phyloP scores from a whole-genome alignment of 2,329 filamentous ascomycete genomes.

The Paecilomyces fulvus region DNA sequence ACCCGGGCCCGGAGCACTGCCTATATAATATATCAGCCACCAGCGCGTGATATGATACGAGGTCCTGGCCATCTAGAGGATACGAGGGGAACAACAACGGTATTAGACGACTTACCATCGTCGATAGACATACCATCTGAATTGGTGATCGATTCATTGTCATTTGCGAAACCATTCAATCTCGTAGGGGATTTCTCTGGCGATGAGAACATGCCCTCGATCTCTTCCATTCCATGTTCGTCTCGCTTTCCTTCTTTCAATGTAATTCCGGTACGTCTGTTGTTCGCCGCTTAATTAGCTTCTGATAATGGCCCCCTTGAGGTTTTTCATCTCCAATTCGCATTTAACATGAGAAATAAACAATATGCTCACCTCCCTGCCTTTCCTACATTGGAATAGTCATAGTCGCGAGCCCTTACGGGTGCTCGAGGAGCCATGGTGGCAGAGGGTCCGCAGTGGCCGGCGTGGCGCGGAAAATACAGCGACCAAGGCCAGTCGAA shows the following conservation, averaged over 20 bases:
- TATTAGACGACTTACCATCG: slow-evolving; percentile 43
- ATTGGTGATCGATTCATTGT: slow-evolving; percentile 40
- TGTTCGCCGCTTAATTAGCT: not conserved
- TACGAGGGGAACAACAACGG: slow-evolving; percentile 1
- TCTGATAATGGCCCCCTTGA: slow-evolving; percentile 10
- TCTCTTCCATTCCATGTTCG: slow-evolving; percentile 82
- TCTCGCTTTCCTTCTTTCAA: slow-evolving; percentile 76
- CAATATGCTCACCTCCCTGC: slow-evolving; percentile 33
- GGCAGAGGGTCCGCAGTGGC: slow-evolving; percentile 10
- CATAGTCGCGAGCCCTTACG: slow-evolving; percentile 36
- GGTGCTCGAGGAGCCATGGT: slow-evolving; percentile 32
- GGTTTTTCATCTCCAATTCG: slow-evolving; percentile 17
- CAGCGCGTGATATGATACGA: not conserved
- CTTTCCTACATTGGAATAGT: slow-evolving; percentile 41
- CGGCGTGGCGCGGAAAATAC: not conserved
- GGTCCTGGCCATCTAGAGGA: not conserved
- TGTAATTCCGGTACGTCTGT: slow-evolving; percentile 81
- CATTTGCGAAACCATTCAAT: slow-evolving; percentile 21
- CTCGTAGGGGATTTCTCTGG: slow-evolving; percentile 54
- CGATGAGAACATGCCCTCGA: slow-evolving; percentile 83
- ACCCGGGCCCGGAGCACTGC: slow-evolving; percentile 32
- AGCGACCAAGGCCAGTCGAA: not conserved
- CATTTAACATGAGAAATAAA: slow-evolving; percentile 1
- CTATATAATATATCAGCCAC: slow-evolving; percentile 13
- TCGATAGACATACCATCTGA: slow-evolving; percentile 57